Conservation (phyloP, 2,329 filamentous ascomycete species). For the Fusarium mexicanum region DNA sequence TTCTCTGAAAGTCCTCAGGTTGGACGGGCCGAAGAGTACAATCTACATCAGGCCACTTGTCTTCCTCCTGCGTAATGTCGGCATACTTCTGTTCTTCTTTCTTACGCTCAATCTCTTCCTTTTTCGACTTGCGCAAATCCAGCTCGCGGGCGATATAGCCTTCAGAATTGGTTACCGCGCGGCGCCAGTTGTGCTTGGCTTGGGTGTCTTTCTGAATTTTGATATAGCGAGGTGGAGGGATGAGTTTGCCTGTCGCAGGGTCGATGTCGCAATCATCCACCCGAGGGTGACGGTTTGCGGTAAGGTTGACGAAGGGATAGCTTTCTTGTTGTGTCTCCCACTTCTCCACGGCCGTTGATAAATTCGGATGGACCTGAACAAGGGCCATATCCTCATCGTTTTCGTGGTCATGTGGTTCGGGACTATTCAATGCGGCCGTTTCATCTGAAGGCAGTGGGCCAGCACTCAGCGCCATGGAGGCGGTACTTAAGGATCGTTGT, state of each 20-base stretch:
- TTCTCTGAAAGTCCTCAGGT: slow-evolving; percentile 49
- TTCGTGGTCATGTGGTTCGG: background rate
- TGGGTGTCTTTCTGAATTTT: slow-evolving; percentile 35
- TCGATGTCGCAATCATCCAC: slow-evolving; percentile 49
- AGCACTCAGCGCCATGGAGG: slow-evolving; percentile 25
- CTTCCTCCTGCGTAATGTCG: slow-evolving; percentile 11
- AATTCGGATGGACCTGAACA: background rate
- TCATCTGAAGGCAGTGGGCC: background rate
- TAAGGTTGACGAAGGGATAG: background rate
- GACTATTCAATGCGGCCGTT: background rate
- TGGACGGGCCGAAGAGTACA: slow-evolving; percentile 56
- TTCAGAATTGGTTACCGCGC: slow-evolving; percentile 43
- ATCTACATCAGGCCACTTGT: slow-evolving; percentile 41
- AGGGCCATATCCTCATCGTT: background rate
- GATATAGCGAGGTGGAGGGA: slow-evolving; percentile 48
- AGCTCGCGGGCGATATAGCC: slow-evolving; percentile 42
- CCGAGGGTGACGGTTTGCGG: background rate
- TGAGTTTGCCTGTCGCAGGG: slow-evolving; percentile 48
- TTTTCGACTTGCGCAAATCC: slow-evolving; percentile 24
- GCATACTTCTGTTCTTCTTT: slow-evolving; percentile 7
- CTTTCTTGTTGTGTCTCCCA: slow-evolving; percentile 1
- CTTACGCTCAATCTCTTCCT: background rate
- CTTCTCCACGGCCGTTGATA: background rate
- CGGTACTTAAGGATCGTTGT: background rate
- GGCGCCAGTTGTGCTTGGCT: slow-evolving; percentile 42